Base-by-base conservation (phyloP, 306 rosid genomes). In the Arachis hypogaea region DNA sequence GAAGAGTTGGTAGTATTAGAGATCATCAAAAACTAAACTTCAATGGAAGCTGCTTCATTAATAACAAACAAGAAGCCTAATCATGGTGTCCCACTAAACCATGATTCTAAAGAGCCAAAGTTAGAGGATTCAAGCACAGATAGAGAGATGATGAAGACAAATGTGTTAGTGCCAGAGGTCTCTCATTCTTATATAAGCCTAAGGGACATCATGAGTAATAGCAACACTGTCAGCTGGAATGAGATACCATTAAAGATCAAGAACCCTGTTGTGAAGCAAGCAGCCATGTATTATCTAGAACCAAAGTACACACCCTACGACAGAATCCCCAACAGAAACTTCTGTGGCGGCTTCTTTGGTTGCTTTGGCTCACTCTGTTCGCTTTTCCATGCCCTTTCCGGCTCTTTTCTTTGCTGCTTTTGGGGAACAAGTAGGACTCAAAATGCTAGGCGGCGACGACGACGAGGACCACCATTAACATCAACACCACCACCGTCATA, bases 261-360 rank as follows among this genome's bases (percentile, higher is more conserved):
- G 74, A 89, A 92, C 16, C 91, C 85, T 0, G 85, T 92, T 1
- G 84, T 92, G 4, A 89, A 87, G 69, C 87, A 84, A n/a, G 97
- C 97, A 7, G 96, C 91, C 9, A 30, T 87, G 45, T 87, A 93
- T 9, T 92, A 92, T 62, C 88, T 92, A 7, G 86, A 80, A 73
- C 93, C 91, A 11, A 84, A 83, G 85, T 75, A 86, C 9, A 38
- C 81, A 5, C 80, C 80, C 12, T 49, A 59, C 9, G 60, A 72
- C 9, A 63, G 67, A 43, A 54, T 76, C 4, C 49, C 40, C 0
- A 55, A 43, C 11, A 71, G 63, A 10, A 81, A 83, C 7, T 22
- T 84, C 0, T 4, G 78, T 5, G 68, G 59, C 0, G 56, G 1
- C 36, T 69, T 90, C 11, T 43, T 43, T 43, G 76, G 44, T 72